These are phyloP conservation scores for Rosa hybrid DNA, from an alignment of 331 rosid genomes.

Conservation along the genomic window DNA sequence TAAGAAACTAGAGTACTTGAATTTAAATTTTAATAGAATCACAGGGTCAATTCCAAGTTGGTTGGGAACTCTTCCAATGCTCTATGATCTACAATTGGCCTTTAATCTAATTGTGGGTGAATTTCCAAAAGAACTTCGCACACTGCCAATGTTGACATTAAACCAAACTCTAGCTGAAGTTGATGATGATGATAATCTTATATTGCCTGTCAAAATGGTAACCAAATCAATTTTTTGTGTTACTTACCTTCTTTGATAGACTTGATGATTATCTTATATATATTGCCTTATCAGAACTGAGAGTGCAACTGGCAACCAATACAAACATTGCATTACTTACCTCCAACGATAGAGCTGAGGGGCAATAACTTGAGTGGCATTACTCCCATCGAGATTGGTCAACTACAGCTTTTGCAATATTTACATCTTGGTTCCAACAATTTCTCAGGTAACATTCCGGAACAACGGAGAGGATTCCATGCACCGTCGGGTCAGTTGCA, in stretches of 20 bases:
- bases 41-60: neutral
- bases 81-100: neutral
- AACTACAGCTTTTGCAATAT: neutral
- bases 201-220: neutral
- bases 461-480: too few relatives aligned
- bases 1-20: neutral
- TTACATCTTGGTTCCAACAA: neutral
- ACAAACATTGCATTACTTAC: neutral
- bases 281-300: neutral
- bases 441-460: neutral
- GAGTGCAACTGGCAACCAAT: neutral
- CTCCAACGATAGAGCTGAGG: neutral
- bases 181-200: neutral
- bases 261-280: too few relatives aligned
- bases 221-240: too few relatives aligned
- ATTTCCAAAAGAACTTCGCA: neutral
- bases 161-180: neutral
- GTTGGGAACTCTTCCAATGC: neutral
- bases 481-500: too few relatives aligned
- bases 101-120: neutral
- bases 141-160: neutral
- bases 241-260: too few relatives aligned
- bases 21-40: neutral
- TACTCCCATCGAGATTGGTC: neutral
- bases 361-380: neutral